phyloP scores from a whole-genome alignment of 2,329 filamentous ascomycete genomes.

The Fusarium sp. region DNA sequence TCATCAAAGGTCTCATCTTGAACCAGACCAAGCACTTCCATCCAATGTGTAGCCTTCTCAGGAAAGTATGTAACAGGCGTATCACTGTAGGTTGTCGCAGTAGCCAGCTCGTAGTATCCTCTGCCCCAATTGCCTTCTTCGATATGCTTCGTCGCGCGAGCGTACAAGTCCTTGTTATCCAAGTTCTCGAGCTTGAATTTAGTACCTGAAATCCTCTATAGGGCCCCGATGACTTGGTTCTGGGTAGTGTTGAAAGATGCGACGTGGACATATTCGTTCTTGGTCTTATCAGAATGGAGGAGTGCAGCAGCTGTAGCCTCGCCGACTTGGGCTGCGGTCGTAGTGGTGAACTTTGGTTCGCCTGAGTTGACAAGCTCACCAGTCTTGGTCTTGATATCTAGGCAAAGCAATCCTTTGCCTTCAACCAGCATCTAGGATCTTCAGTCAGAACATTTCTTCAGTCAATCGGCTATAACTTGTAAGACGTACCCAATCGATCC shows the following conservation, averaged over 20 bases:
- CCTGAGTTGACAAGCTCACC: constrained; percentile 4
- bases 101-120: constrained; percentile 14
- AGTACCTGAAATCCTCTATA: not conserved
- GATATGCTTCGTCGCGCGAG: not conserved
- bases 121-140: constrained; percentile 9
- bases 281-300: not conserved
- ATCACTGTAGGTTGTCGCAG: constrained; percentile 3
- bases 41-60: not conserved
- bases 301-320: constrained; percentile 10
- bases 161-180: not conserved
- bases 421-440: not conserved
- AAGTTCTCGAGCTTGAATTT: not conserved
- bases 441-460: not conserved
- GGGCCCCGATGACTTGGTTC: not conserved
- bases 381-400: not conserved
- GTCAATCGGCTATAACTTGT: too few species aligned
- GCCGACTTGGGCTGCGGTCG: constrained; percentile 6
- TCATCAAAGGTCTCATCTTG: constrained; percentile 2
- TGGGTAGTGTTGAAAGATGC: constrained; percentile 1
- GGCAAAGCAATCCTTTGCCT: not conserved
- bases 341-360: constrained; percentile 11
- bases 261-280: not conserved
- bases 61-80: constrained; percentile 9
- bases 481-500: constrained; percentile 15
- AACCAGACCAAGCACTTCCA: not conserved